Conservation (phyloP, 495 filamentous ascomycete genomes). For the Penicillium lagena region DNA sequence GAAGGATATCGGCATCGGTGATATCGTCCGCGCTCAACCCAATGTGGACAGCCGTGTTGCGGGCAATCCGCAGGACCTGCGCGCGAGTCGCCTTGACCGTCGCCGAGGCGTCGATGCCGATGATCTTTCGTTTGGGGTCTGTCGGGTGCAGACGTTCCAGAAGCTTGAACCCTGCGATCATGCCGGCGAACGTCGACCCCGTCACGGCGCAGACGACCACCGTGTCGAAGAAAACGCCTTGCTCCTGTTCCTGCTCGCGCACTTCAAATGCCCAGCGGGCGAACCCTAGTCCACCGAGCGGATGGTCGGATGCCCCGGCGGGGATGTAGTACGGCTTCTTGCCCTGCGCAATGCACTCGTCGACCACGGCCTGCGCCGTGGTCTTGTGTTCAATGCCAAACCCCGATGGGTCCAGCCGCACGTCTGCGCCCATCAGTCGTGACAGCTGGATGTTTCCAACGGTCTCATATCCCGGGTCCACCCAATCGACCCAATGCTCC, state of each 20-base stretch:
- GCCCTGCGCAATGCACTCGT: constrained; percentile 38
- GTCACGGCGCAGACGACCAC: constrained; percentile 58
- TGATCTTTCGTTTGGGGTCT: constrained; percentile 37
- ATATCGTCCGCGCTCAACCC: constrained; percentile 49
- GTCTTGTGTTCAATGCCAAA: constrained; percentile 58
- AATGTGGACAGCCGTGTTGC: constrained; percentile 49
- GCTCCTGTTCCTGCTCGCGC: constrained; percentile 46
- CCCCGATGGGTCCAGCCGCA: constrained; percentile 38
- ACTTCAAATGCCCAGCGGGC: constrained; percentile 61
- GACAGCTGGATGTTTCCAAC: constrained; percentile 61
- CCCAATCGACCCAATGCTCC: constrained; percentile 57
- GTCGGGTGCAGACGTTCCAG: constrained; percentile 33
- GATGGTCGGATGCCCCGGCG: constrained; percentile 58
- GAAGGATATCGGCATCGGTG: constrained; percentile 45
- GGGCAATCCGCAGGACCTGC: constrained; percentile 56
- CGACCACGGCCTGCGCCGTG: constrained; percentile 38
- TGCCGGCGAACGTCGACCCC: constrained; percentile 55
- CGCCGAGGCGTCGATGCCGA: constrained; percentile 60
- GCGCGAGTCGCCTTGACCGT: constrained; percentile 46
- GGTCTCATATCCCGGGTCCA: constrained; percentile 41
- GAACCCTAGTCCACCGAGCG: constrained; percentile 59
- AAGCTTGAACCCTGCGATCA: constrained; percentile 59
- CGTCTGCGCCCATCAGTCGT: constrained; percentile 54
- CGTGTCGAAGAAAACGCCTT: constrained; percentile 53
- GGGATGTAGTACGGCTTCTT: constrained; percentile 59